Evolutionary conservation across 139 green algal species (phyloP), one percentile per base, ranked within the genome.

Genomic region (Chlamydomonas incerta): DNA sequence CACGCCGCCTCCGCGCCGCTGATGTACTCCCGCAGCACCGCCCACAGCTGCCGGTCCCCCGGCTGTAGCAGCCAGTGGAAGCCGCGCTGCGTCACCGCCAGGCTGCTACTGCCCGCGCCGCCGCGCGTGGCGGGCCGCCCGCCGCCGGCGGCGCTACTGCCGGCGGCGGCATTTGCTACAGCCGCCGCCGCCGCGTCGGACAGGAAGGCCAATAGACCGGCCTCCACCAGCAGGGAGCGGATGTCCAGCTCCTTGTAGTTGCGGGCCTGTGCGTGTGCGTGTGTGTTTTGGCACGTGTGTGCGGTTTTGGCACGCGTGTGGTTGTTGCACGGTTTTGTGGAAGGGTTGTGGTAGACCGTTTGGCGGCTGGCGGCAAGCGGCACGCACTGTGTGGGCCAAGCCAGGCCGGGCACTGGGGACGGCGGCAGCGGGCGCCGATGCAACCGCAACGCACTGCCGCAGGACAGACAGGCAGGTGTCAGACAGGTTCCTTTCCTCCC

Each of bases 51-150:
- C 47, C 83, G 81, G 86, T 96, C 92, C 23, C 90, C 90, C 80
- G 94, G 89, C 67, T 90, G 68, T 50, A 98, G 90, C 82, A 98
- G 91, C 86, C 97, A 98, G 68, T 94, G 91, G 72, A 96, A 97
- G 33, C 96, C 96, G 5, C 46, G 10, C 46, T 94, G 76, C 23
- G 90, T 97, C 35, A 97, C 73, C 73, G 58, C 75, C 57, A 88
- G 69, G 2, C 86, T 34, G 52, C 73, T 50, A 24, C 37, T 21
- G 34, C 69, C 34, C 37, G 26, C 50, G 20, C 71, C 28, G 52
- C 47, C 33, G 28, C 31, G 17, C 67, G 13, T 35, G 18, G 23
- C 80, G 41, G 41, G 41, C 41, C 41, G 41, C 41, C 41, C 41
- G 41, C 41, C 41, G 41, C 41, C 41, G 6, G 6, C 41, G 41